Base-by-base conservation (phyloP, 768 basidiomycete species). In the Pisolithus sp. region DNA sequence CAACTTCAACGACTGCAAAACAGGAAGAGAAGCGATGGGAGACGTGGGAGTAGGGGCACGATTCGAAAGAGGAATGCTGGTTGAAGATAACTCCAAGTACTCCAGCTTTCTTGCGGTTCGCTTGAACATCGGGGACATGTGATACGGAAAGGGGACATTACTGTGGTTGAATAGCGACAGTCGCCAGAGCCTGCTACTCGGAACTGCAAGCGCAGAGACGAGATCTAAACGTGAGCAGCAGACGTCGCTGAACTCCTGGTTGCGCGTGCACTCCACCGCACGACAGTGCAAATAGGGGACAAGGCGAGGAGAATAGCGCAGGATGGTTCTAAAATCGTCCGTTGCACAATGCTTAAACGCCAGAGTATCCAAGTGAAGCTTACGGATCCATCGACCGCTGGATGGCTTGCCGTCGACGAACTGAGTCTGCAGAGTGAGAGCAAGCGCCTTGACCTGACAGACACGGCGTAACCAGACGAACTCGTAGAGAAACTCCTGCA, bases 141-240 rank as follows among this genome's bases (percentile, higher is more conserved):
- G 76, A 21, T 74, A 70, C 52, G 81, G 81, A 53, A 77, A 75
- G 2, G 77, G 76, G 1, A 77, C 70, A 48, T 85, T 82, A 51
- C 81, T 83, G 58, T 89, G 88, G 59, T 80, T 86, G 34, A 85
- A 88, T 77, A 84, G 86, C 23, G 79, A 81, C 13, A 89, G 70
- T 28, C 80, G 70, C 4, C 79, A 76, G 34, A 89, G 71, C 42
- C 68, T 67, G 56, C 74, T 77, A 41, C 74, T 71, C 15, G 79
- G 78, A 43, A 34, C 34, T 34, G 34, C 34, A 15, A 34, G 77
- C 10, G 80, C 75, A 9, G 73, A 74, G 12, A 87, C 75, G 47
- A 88, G 73, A 50, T 77, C 75, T 48, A 81, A 75, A 3, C 78
- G 76, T 17, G 77, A 76, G 53, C 72, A 74, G 30, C 73, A 64